Evolutionary conservation across 192 early-diverging fungal species (phyloP), one percentile per base, ranked within the genome.

Genomic region (Lobosporangium transversale): DNA sequence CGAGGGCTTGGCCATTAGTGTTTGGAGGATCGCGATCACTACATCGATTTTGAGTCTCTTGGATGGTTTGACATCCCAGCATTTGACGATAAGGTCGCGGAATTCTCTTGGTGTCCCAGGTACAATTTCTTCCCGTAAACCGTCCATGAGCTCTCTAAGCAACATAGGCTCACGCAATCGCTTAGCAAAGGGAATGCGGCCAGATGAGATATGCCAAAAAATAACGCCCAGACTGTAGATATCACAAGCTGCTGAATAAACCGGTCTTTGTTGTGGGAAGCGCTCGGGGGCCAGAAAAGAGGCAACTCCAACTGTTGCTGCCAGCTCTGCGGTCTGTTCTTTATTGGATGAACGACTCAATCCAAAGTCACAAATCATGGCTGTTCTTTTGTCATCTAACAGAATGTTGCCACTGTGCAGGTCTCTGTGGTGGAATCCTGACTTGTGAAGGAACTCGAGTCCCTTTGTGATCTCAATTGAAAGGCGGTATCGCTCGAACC

Each of bases 381-480:
- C 67, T 2, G 62, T 71, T 53, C 62, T 65, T 31, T 69, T 79
- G 45, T 70, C 78, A 36, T 79, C 78, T 11, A 79, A 33, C 21
- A 83, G 53, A 67, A 83, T 81, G 55, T 83, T 83, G 53, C 79
- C 79, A 60, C 73, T 83, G 55, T 83, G 82, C 2, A 83, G 57
- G 40, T 83, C 82, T 11, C 75, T 51, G 36, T 83, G 82, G 42
- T 80, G 67, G 33, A 80, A 71, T 9, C 79, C 79, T 10, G 71
- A 62, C 49, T 78, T 75, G 73, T 83, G 82, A 27, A 80, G 54
- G 49, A 66, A 71, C 47, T 80, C 59, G 48, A 83, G 58, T 29
- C 74, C 79, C 36, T 75, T 68, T 17, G 78, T 62, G 51, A 82
- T 71, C 45, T 79, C 68, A 29, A 70, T 58, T 15, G 78, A 55